Evolutionary conservation across 768 basidiomycete genomes (phyloP).

Genomic region (Xerocomus brunneocitrinus): DNA sequence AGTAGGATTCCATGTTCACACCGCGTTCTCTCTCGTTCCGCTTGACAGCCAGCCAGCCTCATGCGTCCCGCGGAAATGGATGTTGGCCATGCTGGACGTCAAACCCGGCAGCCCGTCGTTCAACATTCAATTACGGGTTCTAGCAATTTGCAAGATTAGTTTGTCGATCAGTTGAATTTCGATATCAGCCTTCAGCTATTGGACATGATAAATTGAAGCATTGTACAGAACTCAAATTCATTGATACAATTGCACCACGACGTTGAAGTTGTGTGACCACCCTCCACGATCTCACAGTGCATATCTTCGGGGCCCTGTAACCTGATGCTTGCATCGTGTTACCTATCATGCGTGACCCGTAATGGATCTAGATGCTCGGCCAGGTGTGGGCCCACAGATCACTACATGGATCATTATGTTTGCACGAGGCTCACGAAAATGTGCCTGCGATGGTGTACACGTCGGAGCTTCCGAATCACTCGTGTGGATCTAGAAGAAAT

Average conservation of each 20-base stretch:
- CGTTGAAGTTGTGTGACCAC: neutral
- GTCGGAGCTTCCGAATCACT: neutral
- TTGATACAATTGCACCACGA: neutral
- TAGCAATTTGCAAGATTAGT: conserved; percentile 3
- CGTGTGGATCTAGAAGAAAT: neutral
- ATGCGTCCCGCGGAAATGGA: conserved; percentile 13
- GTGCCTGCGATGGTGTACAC: neutral
- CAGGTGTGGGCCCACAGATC: neutral
- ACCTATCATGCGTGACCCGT: neutral
- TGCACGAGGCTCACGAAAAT: neutral
- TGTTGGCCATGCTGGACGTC: conserved; percentile 16
- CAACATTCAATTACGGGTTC: neutral
- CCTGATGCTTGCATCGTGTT: neutral
- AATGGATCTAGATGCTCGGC: neutral
- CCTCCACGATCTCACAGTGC: neutral
- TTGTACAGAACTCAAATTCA: neutral
- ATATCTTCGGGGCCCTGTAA: neutral
- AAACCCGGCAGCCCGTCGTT: neutral
- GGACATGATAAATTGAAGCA: too few relatives aligned
- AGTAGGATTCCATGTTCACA: too few relatives aligned
- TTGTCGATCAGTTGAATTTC: conserved; percentile 6
- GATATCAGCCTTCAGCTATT: neutral
- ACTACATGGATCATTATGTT: neutral
- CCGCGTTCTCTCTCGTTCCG: too few relatives aligned
- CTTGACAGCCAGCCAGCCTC: neutral